These are phyloP conservation scores for Plantago coronopus DNA, from an alignment of 305 asterid genomes.

Conservation along the genomic window DNA sequence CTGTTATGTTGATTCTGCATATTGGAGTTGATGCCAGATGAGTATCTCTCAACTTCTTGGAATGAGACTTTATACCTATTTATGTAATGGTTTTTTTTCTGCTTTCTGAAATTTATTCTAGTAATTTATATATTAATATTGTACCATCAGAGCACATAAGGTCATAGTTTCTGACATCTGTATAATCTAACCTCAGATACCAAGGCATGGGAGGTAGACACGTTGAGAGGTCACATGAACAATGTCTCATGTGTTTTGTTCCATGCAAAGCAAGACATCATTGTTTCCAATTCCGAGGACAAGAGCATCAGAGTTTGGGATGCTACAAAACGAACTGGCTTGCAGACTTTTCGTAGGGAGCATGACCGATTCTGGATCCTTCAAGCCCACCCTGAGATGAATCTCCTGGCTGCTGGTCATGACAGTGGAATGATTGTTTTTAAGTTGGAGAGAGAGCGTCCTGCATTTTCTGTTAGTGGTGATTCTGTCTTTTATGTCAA, in stretches of 20 bases:
- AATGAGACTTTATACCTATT: background rate
- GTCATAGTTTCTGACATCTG: constrained; percentile 11
- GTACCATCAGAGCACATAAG: constrained; percentile 11
- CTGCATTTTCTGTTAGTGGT: constrained; percentile 68
- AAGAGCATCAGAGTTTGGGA: constrained; percentile 82
- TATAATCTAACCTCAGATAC: constrained; percentile 30
- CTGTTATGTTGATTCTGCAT: background rate
- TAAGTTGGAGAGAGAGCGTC: constrained; percentile 89
- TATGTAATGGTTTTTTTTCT: background rate
- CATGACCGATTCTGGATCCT: constrained; percentile 95
- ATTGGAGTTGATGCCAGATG: background rate
- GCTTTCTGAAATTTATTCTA: constrained; percentile 7
- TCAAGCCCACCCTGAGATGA: constrained; percentile 87
- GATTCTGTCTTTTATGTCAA: constrained; percentile 70
- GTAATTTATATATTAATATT: constrained; percentile 10
- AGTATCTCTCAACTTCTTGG: constrained; percentile 10
- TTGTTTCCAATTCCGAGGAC: constrained; percentile 78
- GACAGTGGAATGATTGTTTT: constrained; percentile 88
- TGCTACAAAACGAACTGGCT: constrained; percentile 87
- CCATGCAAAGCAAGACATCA: constrained; percentile 66
- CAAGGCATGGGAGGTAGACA: constrained; percentile 57
- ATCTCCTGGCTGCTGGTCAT: constrained; percentile 92
- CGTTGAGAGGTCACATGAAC: constrained; percentile 55
- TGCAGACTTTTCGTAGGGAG: constrained; percentile 91
- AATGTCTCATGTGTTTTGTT: constrained; percentile 46